These are phyloP conservation scores for Neonectria coccinea DNA, from an alignment of 2,329 filamentous ascomycete species.

Conservation along the genomic window DNA sequence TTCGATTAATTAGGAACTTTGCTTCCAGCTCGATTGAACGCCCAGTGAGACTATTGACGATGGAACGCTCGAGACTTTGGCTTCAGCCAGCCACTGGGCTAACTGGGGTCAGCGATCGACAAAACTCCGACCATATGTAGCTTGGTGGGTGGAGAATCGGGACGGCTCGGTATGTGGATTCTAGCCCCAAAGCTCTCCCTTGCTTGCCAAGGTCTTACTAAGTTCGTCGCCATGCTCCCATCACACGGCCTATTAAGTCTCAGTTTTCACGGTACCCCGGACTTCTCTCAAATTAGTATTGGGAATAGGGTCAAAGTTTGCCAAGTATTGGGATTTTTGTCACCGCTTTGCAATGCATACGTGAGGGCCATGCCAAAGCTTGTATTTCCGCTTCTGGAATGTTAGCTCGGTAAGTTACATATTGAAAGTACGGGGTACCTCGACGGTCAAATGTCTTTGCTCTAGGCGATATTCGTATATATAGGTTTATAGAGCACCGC, in stretches of 20 bases:
- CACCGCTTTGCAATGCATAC: neutral
- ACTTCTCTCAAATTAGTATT: neutral
- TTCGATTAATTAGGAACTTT: neutral
- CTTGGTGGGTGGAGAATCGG: neutral
- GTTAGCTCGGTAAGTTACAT: conserved; percentile 10
- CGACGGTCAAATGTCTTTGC: neutral
- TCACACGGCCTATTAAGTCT: neutral
- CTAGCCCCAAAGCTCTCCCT: neutral
- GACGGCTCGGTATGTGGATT: conserved; percentile 1
- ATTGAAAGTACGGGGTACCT: neutral
- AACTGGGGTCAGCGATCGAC: neutral
- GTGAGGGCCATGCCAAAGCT: neutral
- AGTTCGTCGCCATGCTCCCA: neutral
- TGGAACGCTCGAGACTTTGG: neutral
- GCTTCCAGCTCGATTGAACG: neutral
- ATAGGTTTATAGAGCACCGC: neutral
- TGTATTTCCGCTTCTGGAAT: neutral
- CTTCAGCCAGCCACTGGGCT: conserved; percentile 1
- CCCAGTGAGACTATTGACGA: neutral
- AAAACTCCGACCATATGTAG: neutral
- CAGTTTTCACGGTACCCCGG: neutral
- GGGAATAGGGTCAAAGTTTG: neutral
- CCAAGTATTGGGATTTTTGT: neutral
- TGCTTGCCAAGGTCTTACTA: neutral
- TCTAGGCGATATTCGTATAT: neutral